Evolutionary conservation across 306 rosid species (phyloP), one percentile per base, ranked within the genome.

Genomic region (Cucurbita moschata): DNA sequence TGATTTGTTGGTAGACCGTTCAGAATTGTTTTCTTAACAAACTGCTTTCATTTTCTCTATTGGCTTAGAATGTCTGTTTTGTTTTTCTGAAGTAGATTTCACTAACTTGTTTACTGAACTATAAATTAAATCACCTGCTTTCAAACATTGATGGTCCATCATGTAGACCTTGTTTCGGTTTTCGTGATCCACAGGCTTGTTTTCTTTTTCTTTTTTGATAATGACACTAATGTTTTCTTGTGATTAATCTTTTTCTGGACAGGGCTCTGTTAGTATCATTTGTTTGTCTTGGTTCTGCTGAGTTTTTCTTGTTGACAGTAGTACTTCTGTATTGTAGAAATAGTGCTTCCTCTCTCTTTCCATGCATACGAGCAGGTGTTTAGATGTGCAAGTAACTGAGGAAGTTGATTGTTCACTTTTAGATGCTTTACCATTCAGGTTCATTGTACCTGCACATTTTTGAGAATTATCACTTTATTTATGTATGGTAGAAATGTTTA

Each of bases 401-500:
- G 72, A 43, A 65, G 73, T 66, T 68, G 19, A 69, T 47, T 69
- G 47, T 70, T 50, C 44, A 70, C 23, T 30, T 35, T 70, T 70
- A 50, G 60, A 51, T 49, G 30, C 60, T 30, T 49, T 70, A 51
- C 47, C 60, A 35, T 30, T 70, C 44, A 50, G 47, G 26, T 70
- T 70, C 14, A 50, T 51, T 50, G 60, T 70, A 50, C 74, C 60
- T 70, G 60, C 44, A 30, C 58, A 26, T 68, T 35, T 30, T n/a
- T 50, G 23, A 14, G 74, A 70, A 49, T 70, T 9, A 14, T 50
- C 74, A 7, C n/a, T 70, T 49, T 30, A 23, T 4, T 30, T 50
- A 0, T 50, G 26, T 69, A 23, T 75, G 16, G 79, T 55, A 21
- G 49, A 39, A 61, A 58, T 60, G 73, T 77, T 64, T 19, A 86